Percentiles rank a stretch among this genome's conserved stretches.
These are phyloP conservation scores for Clitopilus hobsonii DNA, from an alignment of 768 basidiomycete genomes.

Conservation along the genomic window DNA sequence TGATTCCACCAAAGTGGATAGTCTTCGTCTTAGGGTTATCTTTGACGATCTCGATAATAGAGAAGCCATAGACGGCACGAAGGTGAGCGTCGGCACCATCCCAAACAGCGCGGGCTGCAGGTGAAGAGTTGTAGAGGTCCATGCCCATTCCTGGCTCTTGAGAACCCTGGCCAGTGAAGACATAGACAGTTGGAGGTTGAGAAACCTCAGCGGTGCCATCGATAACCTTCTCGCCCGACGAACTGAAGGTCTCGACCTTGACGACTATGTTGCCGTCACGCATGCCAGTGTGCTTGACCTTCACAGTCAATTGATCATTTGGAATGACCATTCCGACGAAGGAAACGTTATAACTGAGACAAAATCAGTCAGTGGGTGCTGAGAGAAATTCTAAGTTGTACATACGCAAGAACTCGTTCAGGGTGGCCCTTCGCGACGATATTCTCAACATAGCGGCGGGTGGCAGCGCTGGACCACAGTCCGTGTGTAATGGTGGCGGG, in stretches of 20 bases:
- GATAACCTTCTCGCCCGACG: constrained; percentile 85
- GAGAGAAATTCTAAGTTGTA: constrained; percentile 14
- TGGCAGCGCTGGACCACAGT: constrained; percentile 94
- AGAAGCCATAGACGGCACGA: constrained; percentile 94
- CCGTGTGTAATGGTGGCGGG: constrained; percentile 98
- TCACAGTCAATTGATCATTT: constrained; percentile 80
- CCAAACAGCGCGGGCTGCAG: constrained; percentile 96
- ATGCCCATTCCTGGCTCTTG: constrained; percentile 99
- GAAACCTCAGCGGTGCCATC: constrained; percentile 90
- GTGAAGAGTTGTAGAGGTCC: constrained; percentile 91
- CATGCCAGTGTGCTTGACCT: constrained; percentile 89
- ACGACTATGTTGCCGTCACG: constrained; percentile 90
- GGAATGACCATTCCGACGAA: constrained; percentile 98
- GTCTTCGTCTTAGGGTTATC: constrained; percentile 98
- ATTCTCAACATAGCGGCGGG: constrained; percentile 87
- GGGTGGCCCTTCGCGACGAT: constrained; percentile 92
- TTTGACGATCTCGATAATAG: constrained; percentile 97
- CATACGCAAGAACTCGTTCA: constrained; percentile 83
- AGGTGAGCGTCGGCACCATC: constrained; percentile 93
- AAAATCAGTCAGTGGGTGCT: constrained; percentile 2
- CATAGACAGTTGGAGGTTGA: constrained; percentile 90
- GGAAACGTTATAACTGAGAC: constrained; percentile 77
- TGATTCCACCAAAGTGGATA: constrained; percentile 98
- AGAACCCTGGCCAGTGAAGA: constrained; percentile 98
- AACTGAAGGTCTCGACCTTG: constrained; percentile 81